phyloP scores from a whole-genome alignment of 2,329 filamentous ascomycete species.

The Emericellopsis cladophorae region DNA sequence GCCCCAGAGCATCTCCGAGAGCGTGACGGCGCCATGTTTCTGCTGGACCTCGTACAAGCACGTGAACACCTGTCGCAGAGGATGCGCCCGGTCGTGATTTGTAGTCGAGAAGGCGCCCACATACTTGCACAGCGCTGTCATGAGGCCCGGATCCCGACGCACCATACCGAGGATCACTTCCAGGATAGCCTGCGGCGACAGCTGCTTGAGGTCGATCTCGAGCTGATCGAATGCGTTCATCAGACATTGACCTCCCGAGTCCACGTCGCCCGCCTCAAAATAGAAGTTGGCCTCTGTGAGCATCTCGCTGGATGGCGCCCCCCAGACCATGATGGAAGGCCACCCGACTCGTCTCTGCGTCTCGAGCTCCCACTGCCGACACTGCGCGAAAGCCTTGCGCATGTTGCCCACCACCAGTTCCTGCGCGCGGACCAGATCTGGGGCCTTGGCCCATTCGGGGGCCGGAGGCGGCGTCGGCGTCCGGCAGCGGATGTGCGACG shows the following conservation, averaged over 20 bases:
- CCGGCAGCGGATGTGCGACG: conserved; percentile 28
- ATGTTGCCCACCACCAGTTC: conserved; percentile 29
- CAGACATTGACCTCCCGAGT: conserved; percentile 24
- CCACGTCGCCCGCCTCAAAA: conserved; percentile 25
- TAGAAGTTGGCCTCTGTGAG: conserved; percentile 29
- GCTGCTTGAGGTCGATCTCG: conserved; percentile 26
- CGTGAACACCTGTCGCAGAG: conserved; percentile 27
- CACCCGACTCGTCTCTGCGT: conserved; percentile 23
- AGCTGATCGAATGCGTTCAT: conserved; percentile 30
- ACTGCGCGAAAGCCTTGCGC: conserved; percentile 29
- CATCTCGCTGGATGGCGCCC: conserved; percentile 27
- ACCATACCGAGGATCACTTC: conserved; percentile 30
- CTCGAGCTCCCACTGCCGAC: conserved; percentile 27
- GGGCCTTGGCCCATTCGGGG: conserved; percentile 26
- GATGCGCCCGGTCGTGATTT: conserved; percentile 27
- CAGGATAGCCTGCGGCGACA: conserved; percentile 28
- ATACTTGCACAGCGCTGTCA: conserved; percentile 32
- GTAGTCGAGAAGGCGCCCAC: conserved; percentile 28
- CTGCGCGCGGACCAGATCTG: conserved; percentile 28
- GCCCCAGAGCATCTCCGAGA: conserved; percentile 29
- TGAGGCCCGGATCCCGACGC: conserved; percentile 27
- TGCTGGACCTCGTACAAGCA: conserved; percentile 31
- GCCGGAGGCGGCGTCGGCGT: conserved; percentile 30
- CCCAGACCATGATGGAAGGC: conserved; percentile 29
- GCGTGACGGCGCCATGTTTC: conserved; percentile 25